Percentiles rank a stretch among this genome's conserved stretches.
phyloP scores from a whole-genome alignment of 164 flowering plant species.

The Berberis thunbergii region DNA sequence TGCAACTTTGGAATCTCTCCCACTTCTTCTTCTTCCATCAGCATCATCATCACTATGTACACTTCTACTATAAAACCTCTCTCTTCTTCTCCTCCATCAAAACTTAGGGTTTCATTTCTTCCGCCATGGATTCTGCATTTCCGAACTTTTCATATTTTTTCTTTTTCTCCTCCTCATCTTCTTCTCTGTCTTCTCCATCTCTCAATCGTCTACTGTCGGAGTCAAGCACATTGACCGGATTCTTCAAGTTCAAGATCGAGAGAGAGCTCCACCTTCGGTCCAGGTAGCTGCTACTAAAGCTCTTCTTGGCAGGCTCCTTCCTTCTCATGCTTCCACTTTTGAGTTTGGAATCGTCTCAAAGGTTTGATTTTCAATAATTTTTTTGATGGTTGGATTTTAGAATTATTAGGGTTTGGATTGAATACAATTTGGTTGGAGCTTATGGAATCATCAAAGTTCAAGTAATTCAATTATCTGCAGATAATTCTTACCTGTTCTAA shows the following conservation, averaged over 20 bases:
- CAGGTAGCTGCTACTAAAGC: slow-evolving; percentile 49
- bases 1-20: too few relatives aligned
- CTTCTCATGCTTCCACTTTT: slow-evolving; percentile 51
- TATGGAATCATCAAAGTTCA: too few relatives aligned
- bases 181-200: slow-evolving; percentile 1
- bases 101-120: too few relatives aligned
- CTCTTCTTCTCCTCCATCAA: too few relatives aligned
- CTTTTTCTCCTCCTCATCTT: slow-evolving; percentile 7
- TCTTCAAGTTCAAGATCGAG: slow-evolving; percentile 51
- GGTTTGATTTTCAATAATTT: slow-evolving; percentile 14
- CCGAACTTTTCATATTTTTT: too few relatives aligned
- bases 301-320: slow-evolving; percentile 46
- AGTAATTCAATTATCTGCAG: too few relatives aligned
- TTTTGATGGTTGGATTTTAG: neutral
- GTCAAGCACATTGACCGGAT: slow-evolving; percentile 35
- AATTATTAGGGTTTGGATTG: neutral
- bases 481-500: neutral
- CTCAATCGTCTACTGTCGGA: slow-evolving; percentile 38
- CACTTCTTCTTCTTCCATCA: too few relatives aligned
- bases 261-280: slow-evolving; percentile 37
- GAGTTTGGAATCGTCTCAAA: slow-evolving; percentile 47
- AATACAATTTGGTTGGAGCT: neutral
- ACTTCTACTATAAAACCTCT: too few relatives aligned
- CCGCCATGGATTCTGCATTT: too few relatives aligned
- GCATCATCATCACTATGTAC: too few relatives aligned